Evolutionary conservation across 1,284 basidiomycete genomes (phyloP).

Genomic region (Fomitopsis palustris): DNA sequence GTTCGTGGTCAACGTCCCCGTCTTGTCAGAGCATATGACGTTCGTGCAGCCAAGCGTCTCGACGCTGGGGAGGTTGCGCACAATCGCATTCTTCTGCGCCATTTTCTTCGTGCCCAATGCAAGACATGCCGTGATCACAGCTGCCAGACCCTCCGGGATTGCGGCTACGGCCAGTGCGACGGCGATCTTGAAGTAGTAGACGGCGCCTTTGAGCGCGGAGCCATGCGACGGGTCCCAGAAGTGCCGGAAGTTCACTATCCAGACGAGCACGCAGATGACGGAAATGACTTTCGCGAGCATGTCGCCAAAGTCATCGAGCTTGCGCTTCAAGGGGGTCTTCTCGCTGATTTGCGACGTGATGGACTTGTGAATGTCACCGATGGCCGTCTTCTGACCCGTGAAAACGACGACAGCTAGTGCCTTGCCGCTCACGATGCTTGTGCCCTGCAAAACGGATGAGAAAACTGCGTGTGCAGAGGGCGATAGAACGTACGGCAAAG

Average conservation of each 20-base stretch:
- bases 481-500: slow-evolving; percentile 66
- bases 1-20: slow-evolving; percentile 92
- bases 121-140: slow-evolving; percentile 95
- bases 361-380: slow-evolving; percentile 93
- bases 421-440: slow-evolving; percentile 89
- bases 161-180: slow-evolving; percentile 95
- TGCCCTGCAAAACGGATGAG: slow-evolving; percentile 54
- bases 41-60: slow-evolving; percentile 96
- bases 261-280: slow-evolving; percentile 93
- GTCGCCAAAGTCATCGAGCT: slow-evolving; percentile 95
- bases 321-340: slow-evolving; percentile 93
- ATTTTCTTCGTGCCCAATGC: slow-evolving; percentile 96
- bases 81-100: slow-evolving; percentile 97
- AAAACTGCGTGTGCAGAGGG: not conserved
- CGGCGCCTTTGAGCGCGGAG: slow-evolving; percentile 85
- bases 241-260: slow-evolving; percentile 93
- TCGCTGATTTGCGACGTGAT: slow-evolving; percentile 87
- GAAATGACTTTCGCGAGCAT: slow-evolving; percentile 94
- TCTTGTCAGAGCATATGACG: slow-evolving; percentile 97
- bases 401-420: slow-evolving; percentile 83
- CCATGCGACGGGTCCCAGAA: slow-evolving; percentile 92
- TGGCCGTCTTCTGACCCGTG: slow-evolving; percentile 84
- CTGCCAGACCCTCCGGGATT: slow-evolving; percentile 93
- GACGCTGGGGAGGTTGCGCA: slow-evolving; percentile 92
- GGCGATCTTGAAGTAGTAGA: slow-evolving; percentile 98